Percentiles rank a stretch among this genome's conserved stretches.
Conservation (phyloP, 192 early-diverging fungal species). For the Linnemannia exigua region DNA sequence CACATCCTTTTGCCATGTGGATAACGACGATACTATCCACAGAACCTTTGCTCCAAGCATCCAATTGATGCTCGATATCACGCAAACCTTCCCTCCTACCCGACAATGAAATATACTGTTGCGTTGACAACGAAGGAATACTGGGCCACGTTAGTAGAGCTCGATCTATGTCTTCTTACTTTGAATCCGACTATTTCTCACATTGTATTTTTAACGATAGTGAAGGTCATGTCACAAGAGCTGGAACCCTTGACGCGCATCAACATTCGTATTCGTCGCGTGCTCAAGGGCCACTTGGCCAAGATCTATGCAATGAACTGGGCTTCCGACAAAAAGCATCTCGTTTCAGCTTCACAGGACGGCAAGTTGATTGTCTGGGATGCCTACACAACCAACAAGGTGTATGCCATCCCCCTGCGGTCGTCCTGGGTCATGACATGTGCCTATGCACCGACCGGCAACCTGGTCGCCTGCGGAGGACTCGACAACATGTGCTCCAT, state of each 20-base stretch:
- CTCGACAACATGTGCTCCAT: slow-evolving; percentile 99
- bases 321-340: slow-evolving; percentile 96
- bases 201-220: slow-evolving; percentile 61
- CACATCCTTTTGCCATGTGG: neutral
- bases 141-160: neutral
- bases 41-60: neutral
- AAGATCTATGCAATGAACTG: slow-evolving; percentile 99
- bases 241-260: slow-evolving; percentile 91
- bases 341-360: slow-evolving; percentile 99
- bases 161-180: neutral
- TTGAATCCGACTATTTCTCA: neutral
- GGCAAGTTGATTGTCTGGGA: slow-evolving; percentile 99
- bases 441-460: slow-evolving; percentile 98
- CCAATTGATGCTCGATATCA: neutral
- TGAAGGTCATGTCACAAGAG: slow-evolving; percentile 87
- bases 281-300: slow-evolving; percentile 97
- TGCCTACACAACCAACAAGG: slow-evolving; percentile 98
- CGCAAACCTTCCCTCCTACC: neutral
- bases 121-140: neutral
- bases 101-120: neutral
- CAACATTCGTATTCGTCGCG: slow-evolving; percentile 95
- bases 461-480: slow-evolving; percentile 99
- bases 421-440: slow-evolving; percentile 99
- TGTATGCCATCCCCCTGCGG: slow-evolving; percentile 97
- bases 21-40: neutral